Evolutionary conservation across 1,284 basidiomycete genomes (phyloP).

Genomic region (Athelia psychrophila): DNA sequence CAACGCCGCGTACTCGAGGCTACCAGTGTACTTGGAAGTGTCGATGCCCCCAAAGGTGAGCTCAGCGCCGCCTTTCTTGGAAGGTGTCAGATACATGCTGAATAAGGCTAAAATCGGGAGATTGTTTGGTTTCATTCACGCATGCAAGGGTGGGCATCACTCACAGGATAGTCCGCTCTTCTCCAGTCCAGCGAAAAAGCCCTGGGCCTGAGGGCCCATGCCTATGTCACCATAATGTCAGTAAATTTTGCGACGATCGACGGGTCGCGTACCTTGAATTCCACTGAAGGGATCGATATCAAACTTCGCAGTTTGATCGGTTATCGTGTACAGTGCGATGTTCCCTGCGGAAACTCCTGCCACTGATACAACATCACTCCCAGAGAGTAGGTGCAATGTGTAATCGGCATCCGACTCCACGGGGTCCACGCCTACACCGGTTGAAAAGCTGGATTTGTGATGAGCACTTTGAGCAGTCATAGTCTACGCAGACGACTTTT

Average conservation of each 20-base stretch:
- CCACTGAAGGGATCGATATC: conserved; percentile 52
- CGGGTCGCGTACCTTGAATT: conserved; percentile 38
- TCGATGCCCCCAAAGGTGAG: conserved; percentile 54
- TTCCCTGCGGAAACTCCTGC: conserved; percentile 37
- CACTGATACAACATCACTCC: conserved; percentile 42
- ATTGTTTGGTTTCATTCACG: no score
- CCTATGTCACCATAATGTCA: conserved; percentile 26
- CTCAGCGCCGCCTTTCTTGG: conserved; percentile 47
- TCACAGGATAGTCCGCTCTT: conserved; percentile 46
- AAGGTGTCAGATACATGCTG: conserved; percentile 49
- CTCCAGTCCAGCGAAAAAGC: conserved; percentile 46
- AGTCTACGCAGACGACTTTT: no score
- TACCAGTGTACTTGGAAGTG: conserved; percentile 45
- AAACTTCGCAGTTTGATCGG: conserved; percentile 47
- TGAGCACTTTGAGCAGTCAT: no score
- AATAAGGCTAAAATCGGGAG: conserved; percentile 38
- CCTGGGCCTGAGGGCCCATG: conserved; percentile 42
- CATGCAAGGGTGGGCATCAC: conserved; percentile 8
- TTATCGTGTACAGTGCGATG: conserved; percentile 45
- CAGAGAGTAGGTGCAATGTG: conserved; percentile 38
- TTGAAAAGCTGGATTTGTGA: conserved; percentile 35
- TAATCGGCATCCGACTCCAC: conserved; percentile 42
- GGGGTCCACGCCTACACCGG: conserved; percentile 55
- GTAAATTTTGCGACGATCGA: no score
- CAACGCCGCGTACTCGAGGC: conserved; percentile 8